Base-by-base conservation (phyloP, 257 asterid genomes). In the Verbena officinalis region DNA sequence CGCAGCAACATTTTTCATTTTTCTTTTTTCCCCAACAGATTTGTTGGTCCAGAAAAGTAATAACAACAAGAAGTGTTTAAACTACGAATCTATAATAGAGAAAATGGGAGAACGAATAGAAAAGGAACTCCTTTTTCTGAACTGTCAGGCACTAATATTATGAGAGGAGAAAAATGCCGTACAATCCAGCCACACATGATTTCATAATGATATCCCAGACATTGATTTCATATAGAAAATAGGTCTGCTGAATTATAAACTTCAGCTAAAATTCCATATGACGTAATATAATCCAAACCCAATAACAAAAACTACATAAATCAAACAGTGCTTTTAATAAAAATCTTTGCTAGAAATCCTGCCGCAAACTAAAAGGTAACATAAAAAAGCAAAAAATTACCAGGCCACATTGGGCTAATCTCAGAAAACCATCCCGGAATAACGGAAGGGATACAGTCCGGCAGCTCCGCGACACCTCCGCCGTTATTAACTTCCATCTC, bases 341-440 rank as follows among this genome's bases (percentile, higher is more conserved):
- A 31, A 17, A 27, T 6, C 16, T 16, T 17, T 57, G 31, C 53
- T 11, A n/a, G 53, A 45, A 73, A 66, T 20, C 38, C 66, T 34
- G 23, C 16, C 66, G 38, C 36, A 8, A 27, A 40, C 43, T 16
- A 9, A 50, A 59, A 65, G 60, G 59, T 58, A 9, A 22, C 39
- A 15, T 27, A 72, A 44, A 4, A 49, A 6, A 17, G 68, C 14
- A 40, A 57, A 27, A n/a, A 68, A 82, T 65, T 64, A 83, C 96
- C 98, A 63, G 96, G 98, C 98, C 98, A 91, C 87, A 91, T 81
- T 65, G 95, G 98, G 78, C 92, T 91, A 30, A 91, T 84, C 81
- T 91, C 98, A 21, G 96, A 91, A 69, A 91, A 91, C 98, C 98
- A 91, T 27, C 98, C 98, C 14, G 98, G 95, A 33, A 86, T 77